Percentiles rank a stretch among this genome's conserved stretches.
Evolutionary conservation across 75 land plant species (phyloP).

Genomic region (Pinus taeda): DNA sequence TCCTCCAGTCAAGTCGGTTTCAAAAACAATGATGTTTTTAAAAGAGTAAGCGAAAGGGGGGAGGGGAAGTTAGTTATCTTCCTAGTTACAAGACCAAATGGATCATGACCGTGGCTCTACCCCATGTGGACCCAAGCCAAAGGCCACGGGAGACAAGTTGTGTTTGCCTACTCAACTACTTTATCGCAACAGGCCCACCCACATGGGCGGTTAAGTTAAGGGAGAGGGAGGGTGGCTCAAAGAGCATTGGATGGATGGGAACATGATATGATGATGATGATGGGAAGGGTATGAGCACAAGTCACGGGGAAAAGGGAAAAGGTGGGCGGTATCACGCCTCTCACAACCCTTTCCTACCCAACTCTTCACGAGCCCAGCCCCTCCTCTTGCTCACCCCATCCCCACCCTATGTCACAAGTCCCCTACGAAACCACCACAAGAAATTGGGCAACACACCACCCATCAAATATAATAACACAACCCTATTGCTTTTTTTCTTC

Average conservation of each 20-base stretch:
- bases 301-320: background rate
- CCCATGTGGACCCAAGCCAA: no score
- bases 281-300: background rate
- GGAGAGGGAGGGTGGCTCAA: background rate
- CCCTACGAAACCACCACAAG: background rate
- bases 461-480: no score
- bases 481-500: no score
- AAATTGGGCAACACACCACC: no score
- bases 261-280: background rate
- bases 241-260: background rate
- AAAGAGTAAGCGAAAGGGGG: no score
- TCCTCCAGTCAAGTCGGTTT: no score
- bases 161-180: no score
- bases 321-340: background rate
- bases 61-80: no score
- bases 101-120: no score
- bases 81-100: no score
- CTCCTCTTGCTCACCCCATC: background rate
- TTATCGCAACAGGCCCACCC: background rate
- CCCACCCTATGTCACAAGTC: background rate
- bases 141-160: no score
- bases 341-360: constrained; percentile 1
- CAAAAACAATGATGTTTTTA: no score
- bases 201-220: background rate
- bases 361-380: background rate